Evolutionary conservation across 371 early-diverging fungal species (phyloP).

Genomic region (Mortierella sp.): DNA sequence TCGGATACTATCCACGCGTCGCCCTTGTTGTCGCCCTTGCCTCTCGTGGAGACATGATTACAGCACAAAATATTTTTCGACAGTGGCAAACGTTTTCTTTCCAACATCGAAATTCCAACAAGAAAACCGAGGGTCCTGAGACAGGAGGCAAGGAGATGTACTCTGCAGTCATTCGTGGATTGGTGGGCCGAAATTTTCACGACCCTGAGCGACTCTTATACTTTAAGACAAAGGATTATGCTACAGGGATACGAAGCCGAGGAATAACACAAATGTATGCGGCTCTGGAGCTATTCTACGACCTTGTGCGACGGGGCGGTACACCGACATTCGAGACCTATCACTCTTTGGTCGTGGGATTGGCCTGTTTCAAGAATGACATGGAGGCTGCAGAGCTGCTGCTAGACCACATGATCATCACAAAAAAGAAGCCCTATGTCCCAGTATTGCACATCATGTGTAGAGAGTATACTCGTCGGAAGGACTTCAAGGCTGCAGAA

Average conservation of each 20-base stretch:
- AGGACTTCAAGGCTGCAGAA: conserved; percentile 23
- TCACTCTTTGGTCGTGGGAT: conserved; percentile 39
- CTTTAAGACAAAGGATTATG: conserved; percentile 6
- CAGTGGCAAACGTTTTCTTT: conserved; percentile 10
- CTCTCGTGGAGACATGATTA: conserved; percentile 37
- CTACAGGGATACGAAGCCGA: conserved; percentile 22
- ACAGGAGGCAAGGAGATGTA: conserved; percentile 51
- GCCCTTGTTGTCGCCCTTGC: conserved; percentile 43
- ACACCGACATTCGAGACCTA: conserved; percentile 48
- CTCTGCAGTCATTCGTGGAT: conserved; percentile 45
- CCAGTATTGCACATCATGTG: conserved; percentile 52
- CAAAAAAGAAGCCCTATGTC: conserved; percentile 42
- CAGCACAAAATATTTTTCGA: conserved; percentile 18
- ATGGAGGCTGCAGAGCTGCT: conserved; percentile 53
- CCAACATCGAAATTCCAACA: not conserved
- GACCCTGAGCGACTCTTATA: conserved; percentile 1
- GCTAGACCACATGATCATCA: conserved; percentile 48
- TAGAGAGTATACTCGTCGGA: conserved; percentile 38
- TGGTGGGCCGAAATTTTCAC: conserved; percentile 31
- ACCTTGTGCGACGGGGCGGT: conserved; percentile 33
- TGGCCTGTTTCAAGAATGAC: conserved; percentile 49
- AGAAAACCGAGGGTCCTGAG: not conserved
- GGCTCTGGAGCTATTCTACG: conserved; percentile 49
- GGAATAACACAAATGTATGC: conserved; percentile 40
- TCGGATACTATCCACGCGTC: conserved; percentile 26